Evolutionary conservation across 768 basidiomycete species (phyloP).

Genomic region (Tulasnella sp.): DNA sequence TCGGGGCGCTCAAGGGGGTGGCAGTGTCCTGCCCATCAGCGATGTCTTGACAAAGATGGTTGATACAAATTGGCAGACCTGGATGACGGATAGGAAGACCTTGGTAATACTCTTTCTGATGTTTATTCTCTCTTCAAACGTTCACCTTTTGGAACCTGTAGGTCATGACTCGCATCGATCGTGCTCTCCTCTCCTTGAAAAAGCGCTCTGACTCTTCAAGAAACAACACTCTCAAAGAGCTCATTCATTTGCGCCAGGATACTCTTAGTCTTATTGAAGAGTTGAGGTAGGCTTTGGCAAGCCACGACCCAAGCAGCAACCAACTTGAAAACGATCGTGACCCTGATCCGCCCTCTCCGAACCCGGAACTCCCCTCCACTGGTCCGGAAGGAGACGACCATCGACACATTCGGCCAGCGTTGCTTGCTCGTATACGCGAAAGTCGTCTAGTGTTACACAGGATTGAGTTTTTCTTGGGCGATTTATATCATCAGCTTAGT

Average conservation of each 20-base stretch:
- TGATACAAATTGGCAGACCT: conserved; percentile 66
- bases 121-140: conserved; percentile 15
- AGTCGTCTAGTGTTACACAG: conserved; percentile 61
- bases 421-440: conserved; percentile 65
- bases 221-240: conserved; percentile 50
- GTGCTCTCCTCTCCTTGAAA: conserved; percentile 63
- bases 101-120: conserved; percentile 46
- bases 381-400: conserved; percentile 49
- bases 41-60: conserved; percentile 76
- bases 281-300: conserved; percentile 47
- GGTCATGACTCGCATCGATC: conserved; percentile 52
- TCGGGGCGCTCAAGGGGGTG: conserved; percentile 38
- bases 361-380: not conserved
- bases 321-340: conserved; percentile 47
- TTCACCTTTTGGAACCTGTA: conserved; percentile 34
- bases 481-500: conserved; percentile 69
- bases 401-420: conserved; percentile 45
- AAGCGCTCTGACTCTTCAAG: conserved; percentile 46
- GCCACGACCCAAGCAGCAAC: conserved; percentile 52
- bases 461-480: conserved; percentile 76
- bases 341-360: conserved; percentile 21
- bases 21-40: conserved; percentile 66
- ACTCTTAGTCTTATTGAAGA: conserved; percentile 51
- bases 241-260: conserved; percentile 58
- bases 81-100: conserved; percentile 62